Conservation (phyloP, 371 early-diverging fungal genomes). For the Entomophthora muscae region DNA sequence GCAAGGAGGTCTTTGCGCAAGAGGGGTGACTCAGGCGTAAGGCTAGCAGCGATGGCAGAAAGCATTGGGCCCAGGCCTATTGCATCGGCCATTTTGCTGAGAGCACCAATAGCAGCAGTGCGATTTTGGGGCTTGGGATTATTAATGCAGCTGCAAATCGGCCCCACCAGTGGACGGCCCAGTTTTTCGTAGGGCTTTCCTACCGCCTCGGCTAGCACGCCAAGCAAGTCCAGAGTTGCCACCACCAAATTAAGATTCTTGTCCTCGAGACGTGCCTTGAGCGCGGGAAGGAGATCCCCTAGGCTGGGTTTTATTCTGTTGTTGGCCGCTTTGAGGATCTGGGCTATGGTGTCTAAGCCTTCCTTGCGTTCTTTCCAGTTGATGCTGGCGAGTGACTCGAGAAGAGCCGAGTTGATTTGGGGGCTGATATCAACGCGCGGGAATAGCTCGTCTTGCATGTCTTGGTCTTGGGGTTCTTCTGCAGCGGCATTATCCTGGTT, state of each 20-base stretch:
- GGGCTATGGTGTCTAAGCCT: conserved; percentile 62
- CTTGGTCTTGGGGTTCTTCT: conserved; percentile 18
- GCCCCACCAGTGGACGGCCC: conserved; percentile 13
- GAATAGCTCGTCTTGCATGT: conserved; percentile 64
- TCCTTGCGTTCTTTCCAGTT: conserved; percentile 94
- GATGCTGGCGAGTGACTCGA: conserved; percentile 24
- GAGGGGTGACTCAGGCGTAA: conserved; percentile 54
- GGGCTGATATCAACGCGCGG: conserved; percentile 69
- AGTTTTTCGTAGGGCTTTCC: conserved; percentile 65
- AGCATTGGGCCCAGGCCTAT: conserved; percentile 49
- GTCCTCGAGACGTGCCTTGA: conserved; percentile 70
- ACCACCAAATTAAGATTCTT: conserved; percentile 76
- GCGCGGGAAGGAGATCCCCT: conserved; percentile 55
- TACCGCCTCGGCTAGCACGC: conserved; percentile 51
- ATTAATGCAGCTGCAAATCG: conserved; percentile 46
- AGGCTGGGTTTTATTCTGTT: conserved; percentile 67
- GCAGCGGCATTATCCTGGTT: conserved; percentile 7
- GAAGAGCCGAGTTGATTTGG: conserved; percentile 21
- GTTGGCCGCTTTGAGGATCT: conserved; percentile 51
- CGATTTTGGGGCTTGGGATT: conserved; percentile 85
- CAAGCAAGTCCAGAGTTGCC: conserved; percentile 50
- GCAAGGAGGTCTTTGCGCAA: conserved; percentile 71
- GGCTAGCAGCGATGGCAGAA: conserved; percentile 33
- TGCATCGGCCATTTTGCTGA: conserved; percentile 47
- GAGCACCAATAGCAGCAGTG: conserved; percentile 40